Conservation (phyloP, 257 asterid genomes). For the Solanum medicagineum region DNA sequence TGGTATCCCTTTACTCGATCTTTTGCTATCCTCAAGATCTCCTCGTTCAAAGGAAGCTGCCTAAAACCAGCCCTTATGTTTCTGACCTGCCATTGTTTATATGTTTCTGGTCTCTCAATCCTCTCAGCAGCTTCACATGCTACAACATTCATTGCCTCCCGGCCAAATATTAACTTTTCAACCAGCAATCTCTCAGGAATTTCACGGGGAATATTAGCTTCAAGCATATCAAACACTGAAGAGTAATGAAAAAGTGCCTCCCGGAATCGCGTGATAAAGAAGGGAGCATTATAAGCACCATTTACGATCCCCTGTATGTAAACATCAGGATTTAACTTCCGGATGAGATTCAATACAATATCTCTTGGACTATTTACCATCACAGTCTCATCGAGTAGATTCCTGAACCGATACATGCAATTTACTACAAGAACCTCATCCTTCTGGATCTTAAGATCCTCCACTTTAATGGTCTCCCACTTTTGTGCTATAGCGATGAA, state of each 20-base stretch:
- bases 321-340: conserved; percentile 21
- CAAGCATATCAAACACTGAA: conserved; percentile 33
- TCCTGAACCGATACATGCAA: conserved; percentile 18
- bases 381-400: conserved; percentile 33
- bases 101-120: conserved; percentile 38
- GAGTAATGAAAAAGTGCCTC: conserved; percentile 36
- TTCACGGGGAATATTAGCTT: conserved; percentile 27
- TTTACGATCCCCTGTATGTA: conserved; percentile 25
- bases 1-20: conserved; percentile 14
- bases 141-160: conserved; percentile 35
- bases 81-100: conserved; percentile 35
- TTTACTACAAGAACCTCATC: conserved; percentile 31
- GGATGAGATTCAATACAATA: conserved; percentile 21
- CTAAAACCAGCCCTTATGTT: conserved; percentile 22
- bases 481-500: conserved; percentile 32
- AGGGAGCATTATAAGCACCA: conserved; percentile 34
- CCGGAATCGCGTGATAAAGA: conserved; percentile 30
- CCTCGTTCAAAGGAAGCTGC: conserved; percentile 27
- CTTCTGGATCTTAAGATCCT: conserved; percentile 24
- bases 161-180: conserved; percentile 23
- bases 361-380: conserved; percentile 26
- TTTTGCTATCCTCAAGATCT: conserved; percentile 16
- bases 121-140: conserved; percentile 42
- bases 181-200: conserved; percentile 22
- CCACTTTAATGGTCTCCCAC: conserved; percentile 29